Conservation (phyloP, 164 flowering plant genomes). For the Taxillus chinensis region DNA sequence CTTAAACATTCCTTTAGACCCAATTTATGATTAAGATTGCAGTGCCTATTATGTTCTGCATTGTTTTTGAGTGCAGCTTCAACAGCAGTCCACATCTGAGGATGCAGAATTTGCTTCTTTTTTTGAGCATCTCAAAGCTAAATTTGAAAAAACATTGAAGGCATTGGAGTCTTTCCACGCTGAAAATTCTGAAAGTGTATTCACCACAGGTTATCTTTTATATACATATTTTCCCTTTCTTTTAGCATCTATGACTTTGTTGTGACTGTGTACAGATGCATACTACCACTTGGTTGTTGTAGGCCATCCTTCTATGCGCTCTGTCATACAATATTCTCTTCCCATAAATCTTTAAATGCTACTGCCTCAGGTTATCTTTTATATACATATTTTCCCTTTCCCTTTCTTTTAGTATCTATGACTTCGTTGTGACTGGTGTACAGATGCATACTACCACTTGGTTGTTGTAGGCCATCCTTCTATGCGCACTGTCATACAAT, state of each 20-base stretch:
- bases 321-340: no score
- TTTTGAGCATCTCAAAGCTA: slow-evolving; percentile 39
- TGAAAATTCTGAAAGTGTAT: slow-evolving; percentile 67
- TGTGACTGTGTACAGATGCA: no score
- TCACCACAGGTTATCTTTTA: slow-evolving; percentile 54
- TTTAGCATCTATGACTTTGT: no score
- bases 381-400: background rate
- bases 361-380: slow-evolving; percentile 41
- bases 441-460: no score
- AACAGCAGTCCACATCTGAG: slow-evolving; percentile 43
- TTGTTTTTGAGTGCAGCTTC: slow-evolving; percentile 44
- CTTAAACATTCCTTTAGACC: background rate
- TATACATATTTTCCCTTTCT: background rate
- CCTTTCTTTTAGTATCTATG: background rate
- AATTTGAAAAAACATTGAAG: slow-evolving; percentile 37
- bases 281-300: no score
- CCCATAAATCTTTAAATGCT: no score
- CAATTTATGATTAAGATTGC: background rate
- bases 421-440: no score
- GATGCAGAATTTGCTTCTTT: slow-evolving; percentile 39
- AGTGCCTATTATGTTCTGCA: background rate
- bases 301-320: no score
- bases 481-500: no score
- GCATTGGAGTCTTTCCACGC: slow-evolving; percentile 57
- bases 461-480: no score